Evolutionary conservation across 2,329 filamentous ascomycete genomes (phyloP).

Genomic region (Zymoseptoria crescenta): DNA sequence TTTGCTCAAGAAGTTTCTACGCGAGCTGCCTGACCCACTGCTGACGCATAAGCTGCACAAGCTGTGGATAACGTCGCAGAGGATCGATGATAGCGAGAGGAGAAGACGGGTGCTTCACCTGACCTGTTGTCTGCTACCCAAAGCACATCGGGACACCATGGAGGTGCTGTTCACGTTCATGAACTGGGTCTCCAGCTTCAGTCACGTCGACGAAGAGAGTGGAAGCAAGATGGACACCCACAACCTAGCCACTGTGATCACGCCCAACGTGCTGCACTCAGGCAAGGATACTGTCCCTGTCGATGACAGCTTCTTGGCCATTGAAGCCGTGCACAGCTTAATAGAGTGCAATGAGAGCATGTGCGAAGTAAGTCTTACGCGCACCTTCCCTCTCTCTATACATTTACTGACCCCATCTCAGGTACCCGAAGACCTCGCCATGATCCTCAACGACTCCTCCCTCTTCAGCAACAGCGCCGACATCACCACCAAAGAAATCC

Average conservation of each 20-base stretch:
- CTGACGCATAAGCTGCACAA: conserved; percentile 91
- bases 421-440: conserved; percentile 88
- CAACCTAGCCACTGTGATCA: conserved; percentile 94
- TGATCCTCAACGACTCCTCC: conserved; percentile 72
- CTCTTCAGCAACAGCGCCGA: conserved; percentile 78
- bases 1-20: conserved; percentile 86
- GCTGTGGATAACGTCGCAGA: conserved; percentile 83
- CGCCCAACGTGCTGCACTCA: conserved; percentile 76
- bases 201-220: conserved; percentile 91
- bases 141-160: conserved; percentile 84
- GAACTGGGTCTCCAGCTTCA: conserved; percentile 96
- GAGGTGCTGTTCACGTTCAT: conserved; percentile 94
- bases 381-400: background rate
- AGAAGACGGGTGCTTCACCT: conserved; percentile 81
- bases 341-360: conserved; percentile 93
- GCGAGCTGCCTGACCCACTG: conserved; percentile 87
- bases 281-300: conserved; percentile 27
- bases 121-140: conserved; percentile 85
- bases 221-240: conserved; percentile 99
- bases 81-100: conserved; percentile 71
- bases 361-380: conserved; percentile 68
- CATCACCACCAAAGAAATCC: conserved; percentile 92
- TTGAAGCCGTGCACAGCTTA: conserved; percentile 83
- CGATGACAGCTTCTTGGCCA: conserved; percentile 87
- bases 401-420: conserved; percentile 34